A percentile compares a stretch with the other conserved stretches of the same genome.
Evolutionary conservation across 768 basidiomycete genomes (phyloP).

Genomic region (Lyophyllum decastes): DNA sequence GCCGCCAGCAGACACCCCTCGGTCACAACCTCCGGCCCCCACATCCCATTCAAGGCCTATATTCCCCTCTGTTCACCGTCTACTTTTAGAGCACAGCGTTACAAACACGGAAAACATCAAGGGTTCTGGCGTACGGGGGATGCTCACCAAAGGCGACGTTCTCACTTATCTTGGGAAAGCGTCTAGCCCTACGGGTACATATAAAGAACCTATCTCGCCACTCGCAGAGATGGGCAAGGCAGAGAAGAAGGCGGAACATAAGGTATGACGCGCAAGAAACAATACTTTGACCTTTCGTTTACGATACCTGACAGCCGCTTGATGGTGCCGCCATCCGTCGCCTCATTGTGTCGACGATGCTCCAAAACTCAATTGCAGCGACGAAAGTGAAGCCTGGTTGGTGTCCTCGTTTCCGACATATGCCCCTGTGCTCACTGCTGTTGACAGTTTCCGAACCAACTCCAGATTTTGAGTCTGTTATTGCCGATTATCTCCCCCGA

Average conservation of each 20-base stretch:
- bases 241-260: conserved; percentile 31
- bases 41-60: conserved; percentile 67
- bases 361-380: conserved; percentile 54
- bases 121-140: conserved; percentile 88
- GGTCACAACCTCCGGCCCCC: conserved; percentile 31
- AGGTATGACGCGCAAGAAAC: conserved; percentile 20
- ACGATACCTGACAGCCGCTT: conserved; percentile 40
- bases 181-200: conserved; percentile 74
- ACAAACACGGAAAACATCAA: conserved; percentile 67
- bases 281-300: background rate
- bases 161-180: conserved; percentile 85
- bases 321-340: conserved; percentile 67
- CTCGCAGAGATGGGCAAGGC: conserved; percentile 33
- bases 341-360: conserved; percentile 63
- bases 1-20: conserved; percentile 27
- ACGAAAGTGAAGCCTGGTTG: conserved; percentile 45
- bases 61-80: conserved; percentile 88
- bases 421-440: conserved; percentile 11
- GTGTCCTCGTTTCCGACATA: conserved; percentile 2
- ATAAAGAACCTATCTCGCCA: conserved; percentile 45
- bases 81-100: conserved; percentile 68
- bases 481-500: conserved; percentile 69
- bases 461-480: conserved; percentile 69
- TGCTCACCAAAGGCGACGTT: conserved; percentile 96
- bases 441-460: conserved; percentile 39